phyloP scores from a whole-genome alignment of 805 yeast species.

The Candida pseudofarinosa region DNA sequence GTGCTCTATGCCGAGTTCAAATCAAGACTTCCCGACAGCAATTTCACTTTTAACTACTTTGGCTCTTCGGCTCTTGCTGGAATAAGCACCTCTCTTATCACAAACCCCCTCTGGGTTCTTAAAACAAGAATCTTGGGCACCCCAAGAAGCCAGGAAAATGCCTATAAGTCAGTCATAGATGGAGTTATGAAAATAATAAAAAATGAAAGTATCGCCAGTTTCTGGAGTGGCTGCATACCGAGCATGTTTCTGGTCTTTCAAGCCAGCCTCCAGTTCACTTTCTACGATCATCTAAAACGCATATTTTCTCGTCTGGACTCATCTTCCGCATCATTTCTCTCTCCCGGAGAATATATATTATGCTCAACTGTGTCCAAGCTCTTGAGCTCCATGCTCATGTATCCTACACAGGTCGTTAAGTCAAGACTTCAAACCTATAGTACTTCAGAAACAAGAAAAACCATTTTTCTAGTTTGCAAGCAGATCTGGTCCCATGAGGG shows the following conservation, averaged over 20 bases:
- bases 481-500: conserved; percentile 52
- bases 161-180: conserved; percentile 54
- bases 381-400: conserved; percentile 61
- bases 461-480: conserved; percentile 26
- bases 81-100: conserved; percentile 61
- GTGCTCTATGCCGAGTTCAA: conserved; percentile 67
- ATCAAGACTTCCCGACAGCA: conserved; percentile 6
- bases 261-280: conserved; percentile 81
- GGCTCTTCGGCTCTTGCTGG: conserved; percentile 58
- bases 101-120: conserved; percentile 94
- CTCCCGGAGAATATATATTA: conserved; percentile 55
- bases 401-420: conserved; percentile 81
- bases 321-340: conserved; percentile 18
- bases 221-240: conserved; percentile 74
- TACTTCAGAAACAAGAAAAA: conserved; percentile 16
- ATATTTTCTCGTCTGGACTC: conserved; percentile 11
- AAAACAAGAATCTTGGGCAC: conserved; percentile 83
- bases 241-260: conserved; percentile 81
- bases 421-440: conserved; percentile 61
- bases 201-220: conserved; percentile 56
- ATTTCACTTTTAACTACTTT: conserved; percentile 26
- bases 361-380: conserved; percentile 69
- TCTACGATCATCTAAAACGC: conserved; percentile 74
- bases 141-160: conserved; percentile 37
- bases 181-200: conserved; percentile 48